Base-by-base conservation (phyloP, 2,329 filamentous ascomycete genomes). In the Remersonia thermophila region DNA sequence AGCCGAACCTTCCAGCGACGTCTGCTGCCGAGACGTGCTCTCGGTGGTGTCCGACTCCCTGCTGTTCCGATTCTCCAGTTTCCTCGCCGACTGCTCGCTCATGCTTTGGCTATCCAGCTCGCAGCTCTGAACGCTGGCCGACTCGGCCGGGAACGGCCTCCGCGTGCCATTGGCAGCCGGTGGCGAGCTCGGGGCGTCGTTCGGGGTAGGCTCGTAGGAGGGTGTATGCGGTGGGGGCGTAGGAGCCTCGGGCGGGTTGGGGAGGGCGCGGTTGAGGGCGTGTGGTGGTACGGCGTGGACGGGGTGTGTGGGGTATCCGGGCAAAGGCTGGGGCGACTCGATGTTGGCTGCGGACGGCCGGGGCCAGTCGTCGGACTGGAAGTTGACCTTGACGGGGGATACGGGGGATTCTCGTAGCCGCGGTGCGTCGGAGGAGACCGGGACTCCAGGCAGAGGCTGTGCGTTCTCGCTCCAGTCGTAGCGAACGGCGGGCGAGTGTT, bases 321-420 rank as follows among this genome's bases (percentile, higher is more conserved):
- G n/a, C n/a, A n/a, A n/a, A n/a, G n/a, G n/a, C n/a, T n/a, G n/a
- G n/a, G n/a, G 42, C 23, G 50, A 53, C 49, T 73, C 68, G 39
- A 77, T 66, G 44, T 65, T 61, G 20, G 59, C 67, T 46, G 68
- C 67, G 20, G 67, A 69, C 15, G 70, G 64, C 46, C 62, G 61
- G 14, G 60, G 59, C 66, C 66, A 73, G 50, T 67, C 62, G 29
- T 70, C 68, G 16, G 61, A 55, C 33, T 67, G 66, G 37, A 70
- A 65, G 48, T 69, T 72, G 36, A 75, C 62, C 39, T 59, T 63
- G 38, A 73, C 69, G 13, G 73, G 71, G 28, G 73, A 76, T 18
- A 66, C 59, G 20, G 72, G 71, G 12, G 64, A 61, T 34, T 67
- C 63, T 42, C 65, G 63, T 40, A 74, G 57, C 40, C 61, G 60